These are phyloP conservation scores for Fusarium sp. DNA, from an alignment of 2,329 filamentous ascomycete species.

Conservation along the genomic window DNA sequence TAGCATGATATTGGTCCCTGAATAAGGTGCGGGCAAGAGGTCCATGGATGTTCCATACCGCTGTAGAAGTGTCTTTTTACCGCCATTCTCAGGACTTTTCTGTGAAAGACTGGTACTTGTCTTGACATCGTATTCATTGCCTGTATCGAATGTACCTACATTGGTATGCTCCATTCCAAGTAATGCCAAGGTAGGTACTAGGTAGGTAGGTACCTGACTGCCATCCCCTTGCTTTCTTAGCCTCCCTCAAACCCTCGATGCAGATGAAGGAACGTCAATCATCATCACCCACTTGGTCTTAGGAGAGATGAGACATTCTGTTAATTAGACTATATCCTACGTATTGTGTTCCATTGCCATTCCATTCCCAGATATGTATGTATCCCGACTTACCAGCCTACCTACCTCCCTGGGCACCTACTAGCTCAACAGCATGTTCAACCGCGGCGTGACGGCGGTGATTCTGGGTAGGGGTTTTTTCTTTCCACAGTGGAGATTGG, in stretches of 20 bases:
- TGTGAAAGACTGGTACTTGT: conserved; percentile 22
- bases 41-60: conserved; percentile 20
- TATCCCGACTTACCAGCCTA: background rate
- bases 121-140: conserved; percentile 1
- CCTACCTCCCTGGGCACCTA: conserved; percentile 7
- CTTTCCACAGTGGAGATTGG: conserved; percentile 32
- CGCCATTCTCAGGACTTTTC: conserved; percentile 25
- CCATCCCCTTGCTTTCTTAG: conserved; percentile 31
- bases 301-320: conserved; percentile 28
- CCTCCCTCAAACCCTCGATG: conserved; percentile 27
- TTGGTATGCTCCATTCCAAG: background rate
- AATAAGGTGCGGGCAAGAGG: conserved; percentile 21
- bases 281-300: conserved; percentile 12
- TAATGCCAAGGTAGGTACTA: conserved; percentile 23
- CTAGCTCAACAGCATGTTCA: conserved; percentile 23
- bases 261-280: conserved; percentile 33
- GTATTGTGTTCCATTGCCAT: conserved; percentile 1
- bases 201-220: conserved; percentile 16
- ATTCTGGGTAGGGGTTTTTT: conserved; percentile 29
- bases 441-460: conserved; percentile 25
- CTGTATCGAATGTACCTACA: conserved; percentile 19
- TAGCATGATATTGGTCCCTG: conserved; percentile 31
- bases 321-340: conserved; percentile 8
- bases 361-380: conserved; percentile 5
- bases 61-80: conserved; percentile 24